Conservation (phyloP, 148 eudicot species). For the Polygonum maritimum region DNA sequence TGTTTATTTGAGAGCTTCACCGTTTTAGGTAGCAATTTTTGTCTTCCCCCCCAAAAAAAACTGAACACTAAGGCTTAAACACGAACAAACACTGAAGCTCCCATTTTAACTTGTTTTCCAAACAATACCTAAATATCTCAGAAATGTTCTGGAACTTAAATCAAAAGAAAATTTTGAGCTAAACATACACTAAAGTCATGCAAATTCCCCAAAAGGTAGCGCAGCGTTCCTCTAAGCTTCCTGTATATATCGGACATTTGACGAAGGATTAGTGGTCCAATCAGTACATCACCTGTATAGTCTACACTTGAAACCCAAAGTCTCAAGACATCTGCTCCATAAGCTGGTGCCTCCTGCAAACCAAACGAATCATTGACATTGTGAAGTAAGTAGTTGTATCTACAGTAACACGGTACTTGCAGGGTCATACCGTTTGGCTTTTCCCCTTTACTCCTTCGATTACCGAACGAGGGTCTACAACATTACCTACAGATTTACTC, state of each 20-base stretch:
- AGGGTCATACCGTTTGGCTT: conserved; percentile 40
- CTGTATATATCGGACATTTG: conserved; percentile 97
- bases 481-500: conserved; percentile 98
- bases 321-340: conserved; percentile 96
- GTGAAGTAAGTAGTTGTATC: neutral
- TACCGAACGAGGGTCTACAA: conserved; percentile 79
- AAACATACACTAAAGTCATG: conserved; percentile 79
- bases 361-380: neutral
- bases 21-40: neutral
- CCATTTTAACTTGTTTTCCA: neutral
- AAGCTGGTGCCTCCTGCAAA: conserved; percentile 53
- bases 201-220: conserved; percentile 85
- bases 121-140: neutral
- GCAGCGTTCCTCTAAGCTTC: conserved; percentile 92
- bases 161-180: neutral
- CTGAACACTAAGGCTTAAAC: neutral
- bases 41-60: neutral
- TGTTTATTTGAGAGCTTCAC: neutral
- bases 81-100: neutral
- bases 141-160: neutral
- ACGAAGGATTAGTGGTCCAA: conserved; percentile 82
- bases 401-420: neutral
- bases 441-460: conserved; percentile 94
- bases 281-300: conserved; percentile 80
- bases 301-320: conserved; percentile 99